Percentiles rank a stretch among this genome's conserved stretches.
These are phyloP conservation scores for Erodium texanum DNA, from an alignment of 441 rosid genomes.

Conservation along the genomic window DNA sequence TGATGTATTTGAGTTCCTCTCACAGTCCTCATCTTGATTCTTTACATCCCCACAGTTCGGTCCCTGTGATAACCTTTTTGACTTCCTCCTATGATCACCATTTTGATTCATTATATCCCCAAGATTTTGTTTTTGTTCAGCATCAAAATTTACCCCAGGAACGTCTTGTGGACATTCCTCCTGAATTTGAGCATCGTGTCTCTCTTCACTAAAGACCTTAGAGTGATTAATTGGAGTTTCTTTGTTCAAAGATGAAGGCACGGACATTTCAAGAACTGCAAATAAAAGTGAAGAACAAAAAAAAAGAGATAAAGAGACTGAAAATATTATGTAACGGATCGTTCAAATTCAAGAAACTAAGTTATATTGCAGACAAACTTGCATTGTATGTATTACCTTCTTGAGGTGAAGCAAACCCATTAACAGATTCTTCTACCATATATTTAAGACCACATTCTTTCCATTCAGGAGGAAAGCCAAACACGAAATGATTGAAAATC, in stretches of 20 bases:
- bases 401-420: background rate
- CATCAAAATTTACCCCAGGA: background rate
- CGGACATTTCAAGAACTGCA: conserved; percentile 9
- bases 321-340: conserved; percentile 9
- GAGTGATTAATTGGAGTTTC: conserved; percentile 14
- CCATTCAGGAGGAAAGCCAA: conserved; percentile 79
- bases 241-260: background rate
- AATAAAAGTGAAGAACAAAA: background rate
- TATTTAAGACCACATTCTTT: conserved; percentile 34
- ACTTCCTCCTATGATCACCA: no score
- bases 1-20: background rate
- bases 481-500: conserved; percentile 46
- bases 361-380: no score
- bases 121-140: no score
- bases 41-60: background rate
- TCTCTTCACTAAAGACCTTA: background rate
- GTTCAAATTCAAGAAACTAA: conserved; percentile 3
- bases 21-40: background rate
- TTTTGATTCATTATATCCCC: no score
- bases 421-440: conserved; percentile 18
- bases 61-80: background rate
- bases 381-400: background rate
- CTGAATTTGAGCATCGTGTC: background rate
- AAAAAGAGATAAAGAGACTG: background rate
- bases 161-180: background rate